Percentiles rank a stretch among this genome's conserved stretches.
These are phyloP conservation scores for Spirogloea muscicola DNA, from an alignment of 139 green algal species.

Conservation along the genomic window DNA sequence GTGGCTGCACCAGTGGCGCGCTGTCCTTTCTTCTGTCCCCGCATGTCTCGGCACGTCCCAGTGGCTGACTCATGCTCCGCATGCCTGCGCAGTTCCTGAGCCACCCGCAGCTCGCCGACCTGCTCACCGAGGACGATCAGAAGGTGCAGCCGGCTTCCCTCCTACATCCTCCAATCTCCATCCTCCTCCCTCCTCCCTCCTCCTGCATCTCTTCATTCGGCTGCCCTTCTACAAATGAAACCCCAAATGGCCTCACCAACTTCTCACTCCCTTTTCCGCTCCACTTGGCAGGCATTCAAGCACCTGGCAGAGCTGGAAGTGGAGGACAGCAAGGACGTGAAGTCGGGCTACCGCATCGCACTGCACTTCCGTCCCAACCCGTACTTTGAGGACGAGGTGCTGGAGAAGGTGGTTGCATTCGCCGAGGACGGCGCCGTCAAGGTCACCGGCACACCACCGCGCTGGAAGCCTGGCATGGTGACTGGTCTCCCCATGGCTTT, in stretches of 20 bases:
- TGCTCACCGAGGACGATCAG: conserved; percentile 57
- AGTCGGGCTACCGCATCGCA: conserved; percentile 63
- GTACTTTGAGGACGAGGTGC: conserved; percentile 56
- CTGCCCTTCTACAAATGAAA: neutral
- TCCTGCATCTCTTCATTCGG: neutral
- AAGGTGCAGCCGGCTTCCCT: conserved; percentile 12
- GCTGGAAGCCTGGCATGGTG: conserved; percentile 55
- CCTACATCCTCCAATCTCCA: neutral
- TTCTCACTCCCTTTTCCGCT: neutral
- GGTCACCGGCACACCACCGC: conserved; percentile 30
- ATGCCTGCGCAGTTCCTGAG: conserved; percentile 49
- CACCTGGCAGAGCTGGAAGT: conserved; percentile 58
- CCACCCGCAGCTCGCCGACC: conserved; percentile 48
- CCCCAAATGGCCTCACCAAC: neutral
- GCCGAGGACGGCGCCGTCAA: conserved; percentile 48
- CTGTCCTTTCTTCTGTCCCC: no score
- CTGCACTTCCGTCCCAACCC: conserved; percentile 57
- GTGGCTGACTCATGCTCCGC: no score
- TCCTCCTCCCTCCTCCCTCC: neutral
- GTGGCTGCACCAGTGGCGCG: no score
- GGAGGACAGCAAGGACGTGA: conserved; percentile 66
- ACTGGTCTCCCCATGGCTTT: neutral
- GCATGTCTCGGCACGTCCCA: no score
- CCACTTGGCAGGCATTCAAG: conserved; percentile 37
- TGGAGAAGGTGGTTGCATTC: conserved; percentile 53